Conservation (phyloP, 1,284 basidiomycete genomes). For the Leccinum solheimii region DNA sequence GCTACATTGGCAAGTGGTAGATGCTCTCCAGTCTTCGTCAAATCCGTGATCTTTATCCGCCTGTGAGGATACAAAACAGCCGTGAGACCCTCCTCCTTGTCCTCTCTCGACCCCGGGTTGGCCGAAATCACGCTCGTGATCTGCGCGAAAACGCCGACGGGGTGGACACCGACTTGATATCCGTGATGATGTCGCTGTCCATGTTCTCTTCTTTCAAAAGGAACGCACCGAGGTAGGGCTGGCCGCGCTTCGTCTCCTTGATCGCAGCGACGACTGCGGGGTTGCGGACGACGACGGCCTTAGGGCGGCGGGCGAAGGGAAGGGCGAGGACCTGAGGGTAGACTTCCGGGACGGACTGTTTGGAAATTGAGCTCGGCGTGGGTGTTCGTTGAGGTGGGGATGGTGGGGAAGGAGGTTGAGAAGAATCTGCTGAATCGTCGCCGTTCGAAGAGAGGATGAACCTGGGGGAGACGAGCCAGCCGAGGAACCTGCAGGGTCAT, state of each 20-base stretch:
- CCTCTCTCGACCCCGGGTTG: constrained; percentile 56
- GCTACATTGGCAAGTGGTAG: constrained; percentile 51
- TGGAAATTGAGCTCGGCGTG: constrained; percentile 64
- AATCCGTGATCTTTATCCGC: constrained; percentile 87
- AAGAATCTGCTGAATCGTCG: constrained; percentile 33
- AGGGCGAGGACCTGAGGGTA: constrained; percentile 96
- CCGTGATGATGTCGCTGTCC: constrained; percentile 92
- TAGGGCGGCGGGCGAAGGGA: constrained; percentile 94
- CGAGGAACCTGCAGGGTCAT: constrained; percentile 28
- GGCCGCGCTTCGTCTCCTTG: constrained; percentile 95
- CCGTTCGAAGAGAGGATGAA: constrained; percentile 25
- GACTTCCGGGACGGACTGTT: constrained; percentile 80
- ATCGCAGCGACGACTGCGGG: constrained; percentile 92
- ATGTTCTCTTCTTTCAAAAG: constrained; percentile 93
- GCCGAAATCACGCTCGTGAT: constrained; percentile 93
- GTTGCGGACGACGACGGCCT: constrained; percentile 90
- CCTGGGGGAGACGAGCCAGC: constrained; percentile 29
- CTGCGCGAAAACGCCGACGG: constrained; percentile 96
- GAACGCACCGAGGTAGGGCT: constrained; percentile 98
- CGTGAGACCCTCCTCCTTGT: constrained; percentile 85
- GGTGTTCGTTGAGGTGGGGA: constrained; percentile 40
- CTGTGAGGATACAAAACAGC: constrained; percentile 96
- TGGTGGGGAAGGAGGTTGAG: constrained; percentile 19
- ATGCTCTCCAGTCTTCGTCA: constrained; percentile 67
- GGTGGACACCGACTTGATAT: constrained; percentile 82